Base-by-base conservation (phyloP, 345 rosid species). In the Syzygium aromaticum region DNA sequence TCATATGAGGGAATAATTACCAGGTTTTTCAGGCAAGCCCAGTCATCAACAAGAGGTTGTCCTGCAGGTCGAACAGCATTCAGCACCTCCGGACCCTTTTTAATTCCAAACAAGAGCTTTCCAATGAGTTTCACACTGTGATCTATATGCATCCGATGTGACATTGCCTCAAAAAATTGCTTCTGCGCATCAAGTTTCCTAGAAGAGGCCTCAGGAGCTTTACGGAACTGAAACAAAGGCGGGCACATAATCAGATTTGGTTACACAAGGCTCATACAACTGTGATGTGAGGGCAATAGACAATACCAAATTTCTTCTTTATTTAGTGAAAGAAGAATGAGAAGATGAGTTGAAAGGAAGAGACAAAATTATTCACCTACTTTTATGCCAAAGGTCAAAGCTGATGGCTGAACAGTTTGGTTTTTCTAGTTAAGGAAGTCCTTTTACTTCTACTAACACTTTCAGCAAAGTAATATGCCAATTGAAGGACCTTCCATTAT, bases 1-100 rank as follows among this genome's bases (percentile, higher is more conserved):
- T 52, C 38, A 33, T n/a, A 33, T n/a, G 30, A n/a, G 40, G 51
- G 54, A 46, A 80, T 27, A 27, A 49, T 88, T 93, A 98, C 99
- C 97, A 92, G 61, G 85, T 90, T 89, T 93, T 92, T 96, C 28
- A 96, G 98, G 94, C 99, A 96, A 73, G 84, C 89, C 99, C 99
- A 98, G 91, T 98, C 98, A 91, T 98, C 98, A 3, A 94, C 99
- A 51, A 98, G 97, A 61, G 99, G 98, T 87, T 95, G 92, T 12
- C 98, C 98, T 64, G 95, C 93, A 77, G 95, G 88, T 64, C 98
- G 94, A 86, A 96, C 91, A 28, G 91, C 28, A 64, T 87, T 92
- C 88, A 96, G 88, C 87, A 96, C 93, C 89, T 92, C 92, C 7
- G 98, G 89, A 56, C 94, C 97, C 87, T 91, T 93, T 63, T 93